phyloP scores from a whole-genome alignment of 768 basidiomycete species.

The Coprinopsis cinerea region DNA sequence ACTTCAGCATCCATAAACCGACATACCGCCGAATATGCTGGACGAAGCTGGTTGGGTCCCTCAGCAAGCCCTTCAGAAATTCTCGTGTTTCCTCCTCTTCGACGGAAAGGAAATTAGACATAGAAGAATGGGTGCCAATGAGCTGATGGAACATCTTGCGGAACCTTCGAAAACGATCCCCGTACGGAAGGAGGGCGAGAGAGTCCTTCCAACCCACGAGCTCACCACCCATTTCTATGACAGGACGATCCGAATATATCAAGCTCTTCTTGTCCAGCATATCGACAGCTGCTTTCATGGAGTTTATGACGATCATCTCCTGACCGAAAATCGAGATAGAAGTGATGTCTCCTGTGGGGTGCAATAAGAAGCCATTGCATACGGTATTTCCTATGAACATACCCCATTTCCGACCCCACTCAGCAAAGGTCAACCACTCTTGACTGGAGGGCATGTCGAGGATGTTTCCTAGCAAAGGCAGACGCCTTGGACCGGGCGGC shows the following conservation, averaged over 20 bases:
- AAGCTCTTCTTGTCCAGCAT: slow-evolving; percentile 47
- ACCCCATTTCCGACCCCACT: slow-evolving; percentile 44
- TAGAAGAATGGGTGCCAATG: slow-evolving; percentile 32
- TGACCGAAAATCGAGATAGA: slow-evolving; percentile 43
- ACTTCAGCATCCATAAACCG: neutral
- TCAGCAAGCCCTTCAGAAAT: slow-evolving; percentile 34
- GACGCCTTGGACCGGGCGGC: slow-evolving; percentile 41
- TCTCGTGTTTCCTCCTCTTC: slow-evolving; percentile 34
- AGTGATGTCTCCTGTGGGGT: slow-evolving; percentile 33
- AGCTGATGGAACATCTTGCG: slow-evolving; percentile 36
- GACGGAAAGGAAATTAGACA: slow-evolving; percentile 31
- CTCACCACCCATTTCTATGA: slow-evolving; percentile 35
- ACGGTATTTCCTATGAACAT: slow-evolving; percentile 2
- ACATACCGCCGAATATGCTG: slow-evolving; percentile 33
- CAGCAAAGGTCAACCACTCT: slow-evolving; percentile 39
- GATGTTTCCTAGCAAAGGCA: slow-evolving; percentile 42
- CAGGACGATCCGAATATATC: slow-evolving; percentile 51
- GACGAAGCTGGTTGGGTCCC: slow-evolving; percentile 27
- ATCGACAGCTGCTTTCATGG: slow-evolving; percentile 32
- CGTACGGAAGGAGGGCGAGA: slow-evolving; percentile 31
- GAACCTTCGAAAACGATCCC: slow-evolving; percentile 33
- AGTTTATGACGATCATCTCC: slow-evolving; percentile 41
- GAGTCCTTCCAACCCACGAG: slow-evolving; percentile 36
- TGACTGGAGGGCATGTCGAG: slow-evolving; percentile 42
- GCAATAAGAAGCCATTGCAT: neutral